Evolutionary conservation across 805 yeast species (phyloP), one percentile per base, ranked within the genome.

Genomic region (Kodamaea leandrae): DNA sequence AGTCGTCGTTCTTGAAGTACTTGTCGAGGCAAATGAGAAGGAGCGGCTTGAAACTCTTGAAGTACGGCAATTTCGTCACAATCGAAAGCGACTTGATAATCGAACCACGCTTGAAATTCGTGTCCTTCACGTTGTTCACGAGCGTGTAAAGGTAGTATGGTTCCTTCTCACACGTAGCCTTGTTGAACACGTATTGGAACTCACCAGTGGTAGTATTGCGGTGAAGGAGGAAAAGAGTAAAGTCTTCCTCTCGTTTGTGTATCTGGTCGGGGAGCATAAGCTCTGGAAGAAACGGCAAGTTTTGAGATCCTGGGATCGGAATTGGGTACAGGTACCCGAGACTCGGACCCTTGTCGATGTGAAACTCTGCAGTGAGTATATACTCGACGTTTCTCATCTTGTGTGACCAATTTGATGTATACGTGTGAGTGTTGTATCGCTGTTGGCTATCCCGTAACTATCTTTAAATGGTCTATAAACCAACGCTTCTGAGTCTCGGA

Each of bases 311-410:
- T 1, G 71, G 70, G 4, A 64, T 47, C 15, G 50, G 55, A 10
- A 52, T 43, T 0, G 95, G 91, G 38, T 74, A 71, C 52, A 82
- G 89, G 48, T 76, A 75, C 39, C 68, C 67, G 23, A 88, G 61
- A 3, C 76, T 66, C 0, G 93, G 82, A 0, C 96, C 96, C 41
- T 78, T 69, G 51, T 77, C 82, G 47, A 82, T 78, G 57, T 88
- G 93, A 58, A 88, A 89, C 61, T 85, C 90, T 1, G 91, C 85
- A 4, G 88, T 72, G 23, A 87, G 51, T 16, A 83, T 71, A 53
- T 71, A 82, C 39, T 76, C 76, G 12, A 77, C 75, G 50, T 78
- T 74, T 18, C 42, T 42, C 50, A 47, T 44, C 29, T 18, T 32
- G 36, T 21, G n/a, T n/a, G n/a, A n/a, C n/a, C n/a, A n/a, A n/a